Conservation (phyloP, 2,329 filamentous ascomycete genomes). For the Neonectria coccinea region DNA sequence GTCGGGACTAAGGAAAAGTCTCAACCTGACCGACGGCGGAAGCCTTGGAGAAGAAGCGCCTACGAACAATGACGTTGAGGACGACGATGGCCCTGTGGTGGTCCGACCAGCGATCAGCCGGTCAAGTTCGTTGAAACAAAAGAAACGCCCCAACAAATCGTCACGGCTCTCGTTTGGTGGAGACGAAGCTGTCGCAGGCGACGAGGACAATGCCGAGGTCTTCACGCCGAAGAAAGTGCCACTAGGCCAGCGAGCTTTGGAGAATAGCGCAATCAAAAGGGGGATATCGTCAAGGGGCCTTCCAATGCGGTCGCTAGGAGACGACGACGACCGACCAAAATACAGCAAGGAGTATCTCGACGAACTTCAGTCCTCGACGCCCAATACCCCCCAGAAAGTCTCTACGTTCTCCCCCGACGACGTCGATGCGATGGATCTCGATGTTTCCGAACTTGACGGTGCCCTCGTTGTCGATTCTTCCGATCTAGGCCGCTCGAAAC, state of each 20-base stretch:
- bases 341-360: constrained; percentile 91
- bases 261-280: constrained; percentile 74
- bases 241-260: constrained; percentile 72
- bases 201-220: constrained; percentile 62
- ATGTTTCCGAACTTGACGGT: constrained; percentile 71
- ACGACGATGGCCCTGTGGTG: constrained; percentile 61
- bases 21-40: constrained; percentile 59
- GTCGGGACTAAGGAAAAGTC: constrained; percentile 68
- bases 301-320: constrained; percentile 67
- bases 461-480: constrained; percentile 71
- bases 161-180: constrained; percentile 83
- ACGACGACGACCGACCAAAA: constrained; percentile 76
- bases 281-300: constrained; percentile 61
- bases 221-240: constrained; percentile 75
- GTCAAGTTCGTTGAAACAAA: constrained; percentile 67
- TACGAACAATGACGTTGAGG: constrained; percentile 55
- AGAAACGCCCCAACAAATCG: constrained; percentile 69
- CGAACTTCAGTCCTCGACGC: constrained; percentile 87
- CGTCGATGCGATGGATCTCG: constrained; percentile 66
- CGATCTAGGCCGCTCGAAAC: constrained; percentile 47
- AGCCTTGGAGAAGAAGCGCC: constrained; percentile 38
- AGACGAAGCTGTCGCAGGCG: constrained; percentile 62
- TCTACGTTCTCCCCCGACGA: constrained; percentile 58
- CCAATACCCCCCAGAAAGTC: constrained; percentile 79
- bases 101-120: constrained; percentile 62